These are phyloP conservation scores for Yamadazyma insecticola DNA, from an alignment of 805 yeast genomes.

Conservation along the genomic window DNA sequence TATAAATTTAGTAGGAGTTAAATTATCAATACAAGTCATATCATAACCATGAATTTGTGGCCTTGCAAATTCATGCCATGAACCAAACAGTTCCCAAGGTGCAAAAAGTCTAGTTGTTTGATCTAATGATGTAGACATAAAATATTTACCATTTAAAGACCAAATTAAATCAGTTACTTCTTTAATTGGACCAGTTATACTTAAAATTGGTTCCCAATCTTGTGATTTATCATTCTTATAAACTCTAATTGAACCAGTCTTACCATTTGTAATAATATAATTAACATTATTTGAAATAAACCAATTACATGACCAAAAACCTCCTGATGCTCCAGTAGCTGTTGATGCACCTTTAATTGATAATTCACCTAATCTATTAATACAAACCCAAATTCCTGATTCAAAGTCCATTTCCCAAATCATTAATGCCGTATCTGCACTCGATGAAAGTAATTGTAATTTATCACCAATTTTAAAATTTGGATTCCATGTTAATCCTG, in stretches of 20 bases:
- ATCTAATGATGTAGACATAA: conserved; percentile 79
- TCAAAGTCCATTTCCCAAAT: conserved; percentile 85
- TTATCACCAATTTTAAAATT: conserved; percentile 19
- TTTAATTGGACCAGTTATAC: conserved; percentile 71
- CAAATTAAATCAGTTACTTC: conserved; percentile 78
- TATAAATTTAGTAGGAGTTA: conserved; percentile 61
- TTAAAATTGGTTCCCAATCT: conserved; percentile 46
- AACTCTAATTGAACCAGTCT: conserved; percentile 87
- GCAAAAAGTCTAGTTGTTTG: conserved; percentile 89
- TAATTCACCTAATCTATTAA: conserved; percentile 80
- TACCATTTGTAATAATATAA: conserved; percentile 74
- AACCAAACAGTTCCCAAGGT: conserved; percentile 41
- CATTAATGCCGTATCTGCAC: conserved; percentile 92
- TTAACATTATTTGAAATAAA: conserved; percentile 30
- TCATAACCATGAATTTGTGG: conserved; percentile 99
- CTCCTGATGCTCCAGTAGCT: conserved; percentile 89
- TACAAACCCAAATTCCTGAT: conserved; percentile 89
- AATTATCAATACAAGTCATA: conserved; percentile 72
- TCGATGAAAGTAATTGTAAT: conserved; percentile 67
- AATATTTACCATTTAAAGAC: conserved; percentile 60
- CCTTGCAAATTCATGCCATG: conserved; percentile 91
- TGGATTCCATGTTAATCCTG: conserved; percentile 80
- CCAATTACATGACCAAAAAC: conserved; percentile 70
- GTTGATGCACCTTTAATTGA: conserved; percentile 96
- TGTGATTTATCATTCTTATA: conserved; percentile 46